These are phyloP conservation scores for Rhizopus arrhizus DNA, from an alignment of 371 early-diverging fungal species.

Conservation along the genomic window DNA sequence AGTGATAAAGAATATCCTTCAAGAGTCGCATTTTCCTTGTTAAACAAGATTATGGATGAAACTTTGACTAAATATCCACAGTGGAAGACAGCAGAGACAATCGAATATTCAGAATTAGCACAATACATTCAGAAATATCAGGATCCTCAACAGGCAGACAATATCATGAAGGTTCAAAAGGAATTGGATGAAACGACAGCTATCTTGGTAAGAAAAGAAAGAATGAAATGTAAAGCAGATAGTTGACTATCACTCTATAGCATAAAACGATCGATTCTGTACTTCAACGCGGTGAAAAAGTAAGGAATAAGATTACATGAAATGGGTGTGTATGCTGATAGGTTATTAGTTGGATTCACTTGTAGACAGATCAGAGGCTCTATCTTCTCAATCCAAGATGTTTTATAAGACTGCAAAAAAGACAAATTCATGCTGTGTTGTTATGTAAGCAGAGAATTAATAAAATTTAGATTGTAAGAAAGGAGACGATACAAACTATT, in stretches of 20 bases:
- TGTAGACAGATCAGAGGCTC: slow-evolving; percentile 86
- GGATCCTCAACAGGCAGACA: slow-evolving; percentile 93
- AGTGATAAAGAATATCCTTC: slow-evolving; percentile 93
- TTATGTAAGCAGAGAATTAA: slow-evolving; percentile 35
- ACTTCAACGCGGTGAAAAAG: slow-evolving; percentile 94
- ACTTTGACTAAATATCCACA: slow-evolving; percentile 71
- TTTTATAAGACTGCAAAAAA: slow-evolving; percentile 99
- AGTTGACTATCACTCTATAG: slow-evolving; percentile 33
- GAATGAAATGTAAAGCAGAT: not conserved
- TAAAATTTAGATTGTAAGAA: too few relatives aligned
- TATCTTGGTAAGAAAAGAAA: slow-evolving; percentile 68
- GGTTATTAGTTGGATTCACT: slow-evolving; percentile 78
- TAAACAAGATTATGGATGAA: slow-evolving; percentile 88
- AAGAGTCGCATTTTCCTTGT: slow-evolving; percentile 86
- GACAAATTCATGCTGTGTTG: slow-evolving; percentile 91
- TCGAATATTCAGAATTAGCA: slow-evolving; percentile 73
- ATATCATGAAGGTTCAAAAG: slow-evolving; percentile 92
- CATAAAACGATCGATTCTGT: slow-evolving; percentile 97
- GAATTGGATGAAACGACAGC: slow-evolving; percentile 98
- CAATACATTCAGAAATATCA: slow-evolving; percentile 81
- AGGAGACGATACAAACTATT: too few relatives aligned
- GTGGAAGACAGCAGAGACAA: slow-evolving; percentile 55
- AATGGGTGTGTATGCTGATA: not conserved
- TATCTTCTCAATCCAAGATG: slow-evolving; percentile 92
- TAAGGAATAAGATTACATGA: slow-evolving; percentile 11